Evolutionary conservation across 1,284 basidiomycete genomes (phyloP).

Genomic region (Anthracocystis panici-leucophaei): DNA sequence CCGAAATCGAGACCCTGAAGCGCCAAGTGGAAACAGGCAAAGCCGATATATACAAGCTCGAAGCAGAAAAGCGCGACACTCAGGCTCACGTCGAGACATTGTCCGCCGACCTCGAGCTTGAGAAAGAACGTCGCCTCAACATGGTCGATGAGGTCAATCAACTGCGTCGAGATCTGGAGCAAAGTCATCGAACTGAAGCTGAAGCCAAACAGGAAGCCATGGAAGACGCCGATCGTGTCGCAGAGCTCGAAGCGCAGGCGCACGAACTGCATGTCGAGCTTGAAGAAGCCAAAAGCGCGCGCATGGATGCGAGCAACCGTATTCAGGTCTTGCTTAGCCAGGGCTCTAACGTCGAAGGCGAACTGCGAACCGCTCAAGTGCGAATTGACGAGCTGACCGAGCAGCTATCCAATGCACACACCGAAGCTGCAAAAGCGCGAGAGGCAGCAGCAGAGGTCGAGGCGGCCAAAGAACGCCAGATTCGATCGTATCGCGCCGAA

Average conservation of each 20-base stretch:
- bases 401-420: slow-evolving; percentile 53
- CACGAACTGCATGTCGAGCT: slow-evolving; percentile 59
- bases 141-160: slow-evolving; percentile 62
- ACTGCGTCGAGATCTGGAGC: slow-evolving; percentile 56
- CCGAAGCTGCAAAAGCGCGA: slow-evolving; percentile 51
- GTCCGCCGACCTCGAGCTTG: slow-evolving; percentile 51
- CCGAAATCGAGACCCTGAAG: slow-evolving; percentile 35
- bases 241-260: slow-evolving; percentile 57
- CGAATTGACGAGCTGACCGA: slow-evolving; percentile 61
- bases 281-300: slow-evolving; percentile 58
- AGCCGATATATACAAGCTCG: slow-evolving; percentile 22
- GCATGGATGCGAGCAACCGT: slow-evolving; percentile 58
- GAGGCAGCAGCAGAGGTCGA: slow-evolving; percentile 58
- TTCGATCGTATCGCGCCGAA: slow-evolving; percentile 60
- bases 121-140: slow-evolving; percentile 57
- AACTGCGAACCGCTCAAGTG: slow-evolving; percentile 56
- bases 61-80: slow-evolving; percentile 22
- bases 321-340: slow-evolving; percentile 62
- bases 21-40: slow-evolving; percentile 33
- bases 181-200: slow-evolving; percentile 46
- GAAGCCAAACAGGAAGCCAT: slow-evolving; percentile 50
- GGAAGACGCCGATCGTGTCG: slow-evolving; percentile 57
- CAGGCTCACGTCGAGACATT: slow-evolving; percentile 29
- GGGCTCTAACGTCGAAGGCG: slow-evolving; percentile 57
- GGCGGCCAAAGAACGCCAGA: slow-evolving; percentile 50